Evolutionary conservation across 495 filamentous ascomycete species (phyloP).

Genomic region (Aspergillus sclerotioniger): DNA sequence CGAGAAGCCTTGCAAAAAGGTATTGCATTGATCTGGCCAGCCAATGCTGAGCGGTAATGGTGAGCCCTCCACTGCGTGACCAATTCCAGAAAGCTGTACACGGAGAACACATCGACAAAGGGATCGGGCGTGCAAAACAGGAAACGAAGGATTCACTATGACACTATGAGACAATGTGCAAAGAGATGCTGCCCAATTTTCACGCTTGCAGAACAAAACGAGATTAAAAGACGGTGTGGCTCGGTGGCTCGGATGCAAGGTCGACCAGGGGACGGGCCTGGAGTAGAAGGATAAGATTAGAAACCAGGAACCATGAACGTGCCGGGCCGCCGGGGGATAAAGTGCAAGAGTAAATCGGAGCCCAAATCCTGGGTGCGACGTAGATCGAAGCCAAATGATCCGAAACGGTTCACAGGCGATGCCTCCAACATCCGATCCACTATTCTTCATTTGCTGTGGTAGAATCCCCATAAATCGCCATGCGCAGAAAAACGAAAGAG

Average conservation of each 20-base stretch:
- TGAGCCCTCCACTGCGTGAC: neutral
- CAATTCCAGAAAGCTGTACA: conserved; percentile 10
- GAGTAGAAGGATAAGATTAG: neutral
- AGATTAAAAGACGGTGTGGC: conserved; percentile 17
- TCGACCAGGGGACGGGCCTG: conserved; percentile 5
- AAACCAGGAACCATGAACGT: conserved; percentile 17
- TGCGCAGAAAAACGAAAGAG: conserved; percentile 10
- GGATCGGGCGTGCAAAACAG: neutral
- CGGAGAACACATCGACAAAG: neutral
- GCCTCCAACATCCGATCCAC: conserved; percentile 16
- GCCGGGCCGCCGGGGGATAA: conserved; percentile 14
- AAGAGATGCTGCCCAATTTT: conserved; percentile 19
- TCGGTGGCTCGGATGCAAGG: conserved; percentile 15
- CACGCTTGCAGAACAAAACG: conserved; percentile 23
- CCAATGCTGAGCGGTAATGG: conserved; percentile 1
- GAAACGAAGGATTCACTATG: conserved; percentile 17
- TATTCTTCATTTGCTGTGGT: conserved; percentile 11
- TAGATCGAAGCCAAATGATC: conserved; percentile 24
- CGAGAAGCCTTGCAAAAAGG: neutral
- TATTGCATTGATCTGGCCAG: conserved; percentile 13
- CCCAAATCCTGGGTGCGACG: conserved; percentile 16
- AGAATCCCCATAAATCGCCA: conserved; percentile 15
- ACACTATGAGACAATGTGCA: conserved; percentile 20
- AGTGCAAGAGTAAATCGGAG: conserved; percentile 13
- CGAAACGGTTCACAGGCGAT: conserved; percentile 6